Evolutionary conservation across 306 rosid species (phyloP), one percentile per base, ranked within the genome.

Genomic region (Datisca glomerata): DNA sequence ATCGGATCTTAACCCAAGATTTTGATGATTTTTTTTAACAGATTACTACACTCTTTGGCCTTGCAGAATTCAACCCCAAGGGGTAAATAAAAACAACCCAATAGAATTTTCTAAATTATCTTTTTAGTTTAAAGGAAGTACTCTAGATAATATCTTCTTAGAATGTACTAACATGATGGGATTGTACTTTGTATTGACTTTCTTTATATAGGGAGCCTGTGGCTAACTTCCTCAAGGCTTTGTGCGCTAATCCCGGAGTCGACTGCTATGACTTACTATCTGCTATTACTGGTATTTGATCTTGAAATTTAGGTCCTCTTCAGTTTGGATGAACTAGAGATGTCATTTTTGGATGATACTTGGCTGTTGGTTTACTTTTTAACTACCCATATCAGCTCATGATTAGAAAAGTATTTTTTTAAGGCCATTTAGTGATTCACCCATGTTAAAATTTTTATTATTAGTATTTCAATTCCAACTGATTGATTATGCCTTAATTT

Each of bases 51-150:
- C 2, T 60, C 4, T 27, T 80, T 12, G 98, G 98, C 29, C 23
- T 78, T 3, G 73, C 79, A 0, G 98, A 89, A 58, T 89, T 89
- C 57, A 47, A 75, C 55, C 98, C 84, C 21, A 66, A 52, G 48
- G 78, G 74, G 93, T 80, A 67, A 3, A 1, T 46, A 63, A 74
- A 20, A 33, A 13, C 12, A 20, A 6, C 8, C 37, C 39, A 32
- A 7, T 23, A 27, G 19, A 10, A 41, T 21, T 41, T 41, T 41
- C 17, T n/a, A 12, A 11, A 19, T 21, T 21, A 18, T 27, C 1
- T 27, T 27, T 27, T 27, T 12, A 7, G 11, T 27, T 27, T 7
- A 27, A 27, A 27, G 11, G 11, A 0, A 38, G 6, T 38, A 6
- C n/a, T n/a, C n/a, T n/a, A n/a, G n/a, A n/a, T 19, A 27, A 45